These are phyloP conservation scores for Pichia phayaonensis DNA, from an alignment of 805 yeast species.

Conservation along the genomic window DNA sequence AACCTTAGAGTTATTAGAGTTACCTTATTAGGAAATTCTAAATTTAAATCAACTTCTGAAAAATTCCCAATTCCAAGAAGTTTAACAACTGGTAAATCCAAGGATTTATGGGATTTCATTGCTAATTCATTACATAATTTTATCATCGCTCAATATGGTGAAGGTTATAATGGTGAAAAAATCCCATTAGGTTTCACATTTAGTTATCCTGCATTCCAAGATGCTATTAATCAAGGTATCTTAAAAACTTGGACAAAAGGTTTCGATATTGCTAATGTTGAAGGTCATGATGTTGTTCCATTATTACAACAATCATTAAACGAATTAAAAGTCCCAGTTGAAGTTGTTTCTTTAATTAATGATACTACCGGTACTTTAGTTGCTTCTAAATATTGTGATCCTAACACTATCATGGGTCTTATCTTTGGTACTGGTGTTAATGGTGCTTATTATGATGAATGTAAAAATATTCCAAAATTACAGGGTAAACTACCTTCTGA, in stretches of 20 bases:
- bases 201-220: conserved; percentile 83
- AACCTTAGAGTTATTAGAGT: conserved; percentile 90
- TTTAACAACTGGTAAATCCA: conserved; percentile 72
- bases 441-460: conserved; percentile 88
- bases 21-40: conserved; percentile 71
- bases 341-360: conserved; percentile 86
- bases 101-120: conserved; percentile 77
- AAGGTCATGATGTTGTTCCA: conserved; percentile 90
- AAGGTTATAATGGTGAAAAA: conserved; percentile 49
- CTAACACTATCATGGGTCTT: conserved; percentile 85
- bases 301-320: conserved; percentile 74
- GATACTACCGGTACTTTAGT: conserved; percentile 97
- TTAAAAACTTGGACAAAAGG: conserved; percentile 98
- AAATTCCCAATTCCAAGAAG: conserved; percentile 72
- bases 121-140: conserved; percentile 74
- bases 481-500: conserved; percentile 62
- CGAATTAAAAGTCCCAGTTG: conserved; percentile 61
- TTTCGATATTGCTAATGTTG: conserved; percentile 86
- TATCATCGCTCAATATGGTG: conserved; percentile 47
- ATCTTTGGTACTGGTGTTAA: conserved; percentile 97
- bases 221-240: conserved; percentile 74
- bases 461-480: conserved; percentile 69
- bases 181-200: conserved; percentile 92
- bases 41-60: conserved; percentile 80
- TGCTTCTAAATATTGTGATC: conserved; percentile 88